Evolutionary conservation across 1,284 basidiomycete species (phyloP).

Genomic region (Apiotrichum domesticum): DNA sequence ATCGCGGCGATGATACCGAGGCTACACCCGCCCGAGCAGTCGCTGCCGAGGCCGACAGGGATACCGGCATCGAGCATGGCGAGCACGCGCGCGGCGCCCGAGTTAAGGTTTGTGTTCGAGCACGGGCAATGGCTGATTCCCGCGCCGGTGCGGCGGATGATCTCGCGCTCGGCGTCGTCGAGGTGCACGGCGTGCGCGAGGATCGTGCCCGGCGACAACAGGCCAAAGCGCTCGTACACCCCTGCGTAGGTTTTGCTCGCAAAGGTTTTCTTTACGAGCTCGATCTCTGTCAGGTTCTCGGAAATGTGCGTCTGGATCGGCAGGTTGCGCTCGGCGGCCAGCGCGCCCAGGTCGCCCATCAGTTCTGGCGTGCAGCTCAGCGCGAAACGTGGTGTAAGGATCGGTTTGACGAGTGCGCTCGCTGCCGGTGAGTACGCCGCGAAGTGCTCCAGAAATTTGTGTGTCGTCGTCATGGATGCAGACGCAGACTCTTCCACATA

Average conservation of each 20-base stretch:
- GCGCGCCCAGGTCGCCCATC: constrained; percentile 58
- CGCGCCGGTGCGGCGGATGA: constrained; percentile 62
- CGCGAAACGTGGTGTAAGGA: constrained; percentile 91
- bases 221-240: constrained; percentile 73
- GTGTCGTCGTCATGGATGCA: constrained; percentile 58
- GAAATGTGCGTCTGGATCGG: constrained; percentile 87
- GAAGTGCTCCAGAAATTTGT: constrained; percentile 64
- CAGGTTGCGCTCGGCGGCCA: constrained; percentile 48
- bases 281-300: constrained; percentile 75
- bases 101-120: constrained; percentile 83
- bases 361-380: constrained; percentile 80
- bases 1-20: constrained; percentile 78
- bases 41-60: constrained; percentile 81
- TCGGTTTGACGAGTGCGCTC: constrained; percentile 67
- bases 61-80: constrained; percentile 17
- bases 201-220: constrained; percentile 74
- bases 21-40: constrained; percentile 83
- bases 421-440: constrained; percentile 35
- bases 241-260: constrained; percentile 60
- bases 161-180: constrained; percentile 60
- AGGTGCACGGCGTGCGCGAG: constrained; percentile 80
- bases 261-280: constrained; percentile 62
- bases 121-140: constrained; percentile 91
- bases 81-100: constrained; percentile 73
- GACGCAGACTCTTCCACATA: constrained; percentile 65